These are phyloP conservation scores for Parmales sp. DNA, from an alignment of 108 stramenopile genomes.

Conservation along the genomic window DNA sequence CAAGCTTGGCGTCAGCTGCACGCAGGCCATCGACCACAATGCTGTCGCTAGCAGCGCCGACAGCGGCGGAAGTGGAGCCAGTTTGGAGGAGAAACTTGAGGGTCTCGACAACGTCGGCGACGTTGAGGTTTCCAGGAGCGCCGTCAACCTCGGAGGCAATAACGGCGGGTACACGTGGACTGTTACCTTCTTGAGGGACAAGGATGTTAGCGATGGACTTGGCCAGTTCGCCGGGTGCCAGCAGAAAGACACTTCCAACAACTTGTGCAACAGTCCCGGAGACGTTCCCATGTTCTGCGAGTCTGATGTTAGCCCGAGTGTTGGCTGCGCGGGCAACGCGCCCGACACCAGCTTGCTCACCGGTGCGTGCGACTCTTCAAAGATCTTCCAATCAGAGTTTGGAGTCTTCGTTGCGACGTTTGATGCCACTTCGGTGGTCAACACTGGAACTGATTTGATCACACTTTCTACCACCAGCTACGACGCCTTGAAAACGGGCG, in stretches of 20 bases:
- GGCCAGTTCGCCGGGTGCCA: slow-evolving; percentile 48
- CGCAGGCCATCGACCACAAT: slow-evolving; percentile 61
- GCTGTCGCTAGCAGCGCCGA: slow-evolving; percentile 48
- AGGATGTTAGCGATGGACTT: slow-evolving; percentile 10
- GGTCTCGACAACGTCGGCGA: slow-evolving; percentile 63
- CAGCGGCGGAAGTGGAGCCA: slow-evolving; percentile 57
- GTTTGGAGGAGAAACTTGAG: slow-evolving; percentile 70
- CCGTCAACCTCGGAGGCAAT: slow-evolving; percentile 39
- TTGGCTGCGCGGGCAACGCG: background rate
- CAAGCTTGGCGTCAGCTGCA: slow-evolving; percentile 29
- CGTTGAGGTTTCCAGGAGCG: slow-evolving; percentile 52
- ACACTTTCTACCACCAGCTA: background rate
- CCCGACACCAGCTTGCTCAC: background rate
- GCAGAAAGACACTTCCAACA: slow-evolving; percentile 37
- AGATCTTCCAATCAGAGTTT: background rate
- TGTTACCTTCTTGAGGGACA: slow-evolving; percentile 62
- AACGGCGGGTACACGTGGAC: slow-evolving; percentile 70
- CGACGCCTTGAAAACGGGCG: background rate
- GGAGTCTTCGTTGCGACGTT: background rate
- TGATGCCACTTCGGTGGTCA: background rate
- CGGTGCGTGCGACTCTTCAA: background rate
- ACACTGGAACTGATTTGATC: background rate
- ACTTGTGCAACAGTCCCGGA: slow-evolving; percentile 62
- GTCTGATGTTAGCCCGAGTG: slow-evolving; percentile 11
- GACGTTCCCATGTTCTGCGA: slow-evolving; percentile 55